phyloP scores from a whole-genome alignment of 2,329 filamentous ascomycete species.

The Cercospora sojina region DNA sequence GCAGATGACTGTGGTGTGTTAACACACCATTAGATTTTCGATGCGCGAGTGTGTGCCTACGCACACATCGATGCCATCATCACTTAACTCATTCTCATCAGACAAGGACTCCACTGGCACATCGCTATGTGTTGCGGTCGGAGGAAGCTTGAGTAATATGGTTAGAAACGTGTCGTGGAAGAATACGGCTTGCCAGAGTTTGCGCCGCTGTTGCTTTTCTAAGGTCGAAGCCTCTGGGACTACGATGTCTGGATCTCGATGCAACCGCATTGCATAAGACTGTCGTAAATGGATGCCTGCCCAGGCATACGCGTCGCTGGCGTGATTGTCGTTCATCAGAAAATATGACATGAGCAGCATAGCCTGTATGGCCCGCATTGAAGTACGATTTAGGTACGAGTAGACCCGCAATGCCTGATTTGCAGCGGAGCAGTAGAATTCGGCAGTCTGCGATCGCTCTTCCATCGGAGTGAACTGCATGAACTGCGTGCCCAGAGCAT shows the following conservation, averaged over 20 bases:
- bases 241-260: slow-evolving; percentile 73
- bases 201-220: slow-evolving; percentile 75
- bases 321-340: slow-evolving; percentile 81
- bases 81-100: slow-evolving; percentile 58
- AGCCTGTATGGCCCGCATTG: slow-evolving; percentile 70
- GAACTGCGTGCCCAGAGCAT: slow-evolving; percentile 77
- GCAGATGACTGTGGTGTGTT: background rate
- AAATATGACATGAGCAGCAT: slow-evolving; percentile 85
- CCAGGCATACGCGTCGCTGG: slow-evolving; percentile 79
- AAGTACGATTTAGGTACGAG: slow-evolving; percentile 73
- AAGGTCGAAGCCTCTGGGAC: slow-evolving; percentile 65
- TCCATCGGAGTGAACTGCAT: slow-evolving; percentile 57
- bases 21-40: slow-evolving; percentile 48
- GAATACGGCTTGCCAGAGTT: slow-evolving; percentile 78
- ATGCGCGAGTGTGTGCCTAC: slow-evolving; percentile 41
- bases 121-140: slow-evolving; percentile 75
- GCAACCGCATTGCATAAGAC: slow-evolving; percentile 77
- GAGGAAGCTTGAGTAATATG: slow-evolving; percentile 72
- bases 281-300: slow-evolving; percentile 74
- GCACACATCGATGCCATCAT: slow-evolving; percentile 61
- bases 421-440: slow-evolving; percentile 75
- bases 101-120: slow-evolving; percentile 71
- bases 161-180: slow-evolving; percentile 81
- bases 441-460: slow-evolving; percentile 71
- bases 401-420: slow-evolving; percentile 74